Conservation (phyloP, 352 stramenopile species). For the Phytophthora megakarya region DNA sequence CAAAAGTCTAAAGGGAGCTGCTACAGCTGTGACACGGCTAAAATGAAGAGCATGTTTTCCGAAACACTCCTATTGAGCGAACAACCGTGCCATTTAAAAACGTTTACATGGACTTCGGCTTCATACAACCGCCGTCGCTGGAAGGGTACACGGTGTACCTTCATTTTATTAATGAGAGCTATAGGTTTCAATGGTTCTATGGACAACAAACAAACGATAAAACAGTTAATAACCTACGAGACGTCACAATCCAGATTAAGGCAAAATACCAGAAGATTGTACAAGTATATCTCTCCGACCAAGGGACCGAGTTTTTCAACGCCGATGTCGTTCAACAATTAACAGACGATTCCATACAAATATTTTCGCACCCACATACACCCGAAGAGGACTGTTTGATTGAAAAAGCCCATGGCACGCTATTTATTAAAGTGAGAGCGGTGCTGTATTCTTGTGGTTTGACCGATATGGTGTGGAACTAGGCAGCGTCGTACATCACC, state of each 20-base stretch:
- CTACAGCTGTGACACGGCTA: no score
- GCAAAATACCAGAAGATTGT: constrained; percentile 2
- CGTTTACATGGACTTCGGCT: no score
- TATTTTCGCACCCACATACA: neutral
- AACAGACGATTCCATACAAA: neutral
- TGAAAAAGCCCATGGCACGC: neutral
- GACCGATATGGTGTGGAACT: neutral
- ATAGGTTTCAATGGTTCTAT: constrained; percentile 13
- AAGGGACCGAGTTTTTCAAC: constrained; percentile 14
- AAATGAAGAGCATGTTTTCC: no score
- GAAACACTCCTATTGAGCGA: no score
- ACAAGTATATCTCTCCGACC: constrained; percentile 11
- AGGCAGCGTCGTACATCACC: constrained; percentile 9
- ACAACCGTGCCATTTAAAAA: no score
- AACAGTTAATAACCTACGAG: neutral
- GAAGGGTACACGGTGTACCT: no score
- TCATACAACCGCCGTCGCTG: no score
- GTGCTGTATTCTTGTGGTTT: neutral
- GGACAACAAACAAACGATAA: constrained; percentile 18
- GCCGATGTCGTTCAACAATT: neutral
- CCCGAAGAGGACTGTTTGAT: constrained; percentile 2
- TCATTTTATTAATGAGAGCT: no score
- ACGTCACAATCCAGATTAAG: neutral
- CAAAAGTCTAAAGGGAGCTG: no score
- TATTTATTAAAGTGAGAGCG: neutral